Evolutionary conservation across 1,284 basidiomycete species (phyloP).

Genomic region (Heterobasidion irregulare): DNA sequence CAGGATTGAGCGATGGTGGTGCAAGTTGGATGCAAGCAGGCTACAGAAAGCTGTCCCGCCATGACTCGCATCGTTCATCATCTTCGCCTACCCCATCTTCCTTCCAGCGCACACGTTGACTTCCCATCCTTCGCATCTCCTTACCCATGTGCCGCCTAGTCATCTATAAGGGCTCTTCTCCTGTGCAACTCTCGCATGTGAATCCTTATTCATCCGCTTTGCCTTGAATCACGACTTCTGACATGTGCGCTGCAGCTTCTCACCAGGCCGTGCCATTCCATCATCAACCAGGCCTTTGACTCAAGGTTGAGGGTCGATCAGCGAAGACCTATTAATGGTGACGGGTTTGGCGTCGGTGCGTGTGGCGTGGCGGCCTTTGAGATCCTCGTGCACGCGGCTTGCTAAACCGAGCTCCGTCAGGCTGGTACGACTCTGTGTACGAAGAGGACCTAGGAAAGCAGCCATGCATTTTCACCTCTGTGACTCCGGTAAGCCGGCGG

Average conservation of each 20-base stretch:
- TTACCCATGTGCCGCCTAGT: conserved; percentile 75
- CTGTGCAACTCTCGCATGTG: conserved; percentile 82
- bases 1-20: neutral
- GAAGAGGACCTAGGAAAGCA: conserved; percentile 78
- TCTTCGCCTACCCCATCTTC: neutral
- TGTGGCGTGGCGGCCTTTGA: conserved; percentile 12
- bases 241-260: conserved; percentile 57
- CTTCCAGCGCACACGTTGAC: neutral
- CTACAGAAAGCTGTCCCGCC: neutral
- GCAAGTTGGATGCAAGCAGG: neutral
- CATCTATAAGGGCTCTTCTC: conserved; percentile 86
- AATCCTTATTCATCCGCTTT: conserved; percentile 14
- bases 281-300: conserved; percentile 94
- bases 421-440: conserved; percentile 78
- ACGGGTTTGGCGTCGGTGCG: conserved; percentile 94
- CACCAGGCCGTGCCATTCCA: conserved; percentile 89
- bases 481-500: conserved; percentile 65
- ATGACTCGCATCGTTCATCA: neutral
- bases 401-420: conserved; percentile 24
- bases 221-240: conserved; percentile 9
- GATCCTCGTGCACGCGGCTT: neutral
- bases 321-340: conserved; percentile 85
- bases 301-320: conserved; percentile 78
- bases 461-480: conserved; percentile 95
- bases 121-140: neutral